Evolutionary conservation across 2,329 filamentous ascomycete genomes (phyloP), one percentile per base, ranked within the genome.

Genomic region (Amesomyces nigricolor): DNA sequence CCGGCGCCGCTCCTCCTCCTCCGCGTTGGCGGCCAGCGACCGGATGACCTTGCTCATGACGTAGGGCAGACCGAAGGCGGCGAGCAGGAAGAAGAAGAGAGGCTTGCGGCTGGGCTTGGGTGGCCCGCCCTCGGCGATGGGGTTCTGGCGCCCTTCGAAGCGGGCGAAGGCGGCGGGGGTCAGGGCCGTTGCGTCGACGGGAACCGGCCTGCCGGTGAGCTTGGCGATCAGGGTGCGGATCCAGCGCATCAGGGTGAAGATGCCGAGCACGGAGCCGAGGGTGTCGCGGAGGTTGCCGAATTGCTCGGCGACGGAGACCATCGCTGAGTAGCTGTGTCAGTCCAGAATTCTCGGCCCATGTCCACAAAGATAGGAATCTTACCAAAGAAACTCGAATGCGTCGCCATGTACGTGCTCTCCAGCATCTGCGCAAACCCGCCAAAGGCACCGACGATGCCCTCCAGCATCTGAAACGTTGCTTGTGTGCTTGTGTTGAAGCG

Each of bases 331-430:
- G 13, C 2, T 17, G n/a, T 7, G 51, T 56, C 49, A 57, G 56
- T 56, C 32, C 32, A 35, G 9, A 10, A 7, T 35, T 4, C 11
- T 35, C 32, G 32, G 9, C 32, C 4, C 9, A 35, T 35, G 32
- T 35, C 11, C 4, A 35, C 7, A 32, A n/a, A 50, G 19, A 10
- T 37, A 9, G 13, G 22, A 14, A 13, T 73, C 87, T 66, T 81
- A 96, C 91, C 91, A 67, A 97, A 99, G 73, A 99, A 99, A 52
- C 90, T 96, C 5, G 91, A 96, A 72, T 99, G 94, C 0, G 94
- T 99, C 30, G 95, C 94, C 95, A 99, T 99, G 67, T 96, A 99
- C 10, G 94, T 97, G 76, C 94, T 97, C 74, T 99, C 94, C 29
- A 99, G 80, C 94, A 99, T 99, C 76, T 99, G 94, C 11, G 95